phyloP scores from a whole-genome alignment of 2,329 filamentous ascomycete species.

The Claviceps cyperi region DNA sequence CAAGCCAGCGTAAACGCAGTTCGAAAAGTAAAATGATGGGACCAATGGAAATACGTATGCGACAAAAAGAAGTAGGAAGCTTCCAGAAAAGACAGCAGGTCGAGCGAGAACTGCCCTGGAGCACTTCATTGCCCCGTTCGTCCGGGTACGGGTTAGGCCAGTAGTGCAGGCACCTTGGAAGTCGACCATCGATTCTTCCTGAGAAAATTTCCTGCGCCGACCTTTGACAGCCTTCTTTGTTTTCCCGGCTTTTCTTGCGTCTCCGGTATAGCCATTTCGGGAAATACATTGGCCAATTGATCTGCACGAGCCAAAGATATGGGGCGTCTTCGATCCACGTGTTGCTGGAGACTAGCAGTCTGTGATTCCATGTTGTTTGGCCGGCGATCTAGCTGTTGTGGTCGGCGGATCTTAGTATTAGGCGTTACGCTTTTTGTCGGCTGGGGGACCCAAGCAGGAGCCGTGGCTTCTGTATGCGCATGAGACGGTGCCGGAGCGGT shows the following conservation, averaged over 20 bases:
- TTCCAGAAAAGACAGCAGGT: not conserved
- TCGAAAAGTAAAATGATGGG: not conserved
- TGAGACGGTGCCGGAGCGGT: not conserved
- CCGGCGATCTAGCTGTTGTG: not conserved
- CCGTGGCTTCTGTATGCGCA: not conserved
- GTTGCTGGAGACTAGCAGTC: constrained; percentile 3
- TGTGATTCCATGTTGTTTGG: constrained; percentile 12
- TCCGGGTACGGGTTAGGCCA: constrained; percentile 1
- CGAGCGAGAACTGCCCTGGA: not conserved
- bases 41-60: not conserved
- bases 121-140: too few species aligned
- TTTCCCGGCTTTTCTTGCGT: constrained; percentile 9
- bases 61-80: not conserved
- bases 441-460: not conserved
- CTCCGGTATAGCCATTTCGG: constrained; percentile 10
- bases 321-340: constrained; percentile 5
- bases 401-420: not conserved
- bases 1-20: not conserved
- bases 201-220: constrained; percentile 9
- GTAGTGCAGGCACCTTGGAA: constrained; percentile 9
- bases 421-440: not conserved
- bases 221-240: constrained; percentile 19
- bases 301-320: constrained; percentile 6
- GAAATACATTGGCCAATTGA: constrained; percentile 13
- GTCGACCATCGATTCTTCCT: constrained; percentile 13